Evolutionary conservation across 2,329 filamentous ascomycete species (phyloP).

Genomic region (Colletotrichum scovillei): DNA sequence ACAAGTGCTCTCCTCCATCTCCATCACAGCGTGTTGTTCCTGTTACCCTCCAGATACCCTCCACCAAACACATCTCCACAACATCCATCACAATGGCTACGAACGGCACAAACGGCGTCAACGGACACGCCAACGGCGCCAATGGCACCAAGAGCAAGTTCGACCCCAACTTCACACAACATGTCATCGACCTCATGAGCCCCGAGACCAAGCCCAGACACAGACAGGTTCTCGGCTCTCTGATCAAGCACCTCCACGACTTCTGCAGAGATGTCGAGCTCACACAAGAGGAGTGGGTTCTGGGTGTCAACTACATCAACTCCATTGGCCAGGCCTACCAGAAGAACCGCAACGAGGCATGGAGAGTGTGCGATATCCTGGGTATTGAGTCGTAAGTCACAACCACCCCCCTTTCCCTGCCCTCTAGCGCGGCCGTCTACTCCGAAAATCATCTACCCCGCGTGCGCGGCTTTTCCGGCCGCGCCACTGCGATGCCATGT

Average conservation of each 20-base stretch:
- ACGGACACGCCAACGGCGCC: slow-evolving; percentile 20
- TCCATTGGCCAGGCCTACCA: slow-evolving; percentile 36
- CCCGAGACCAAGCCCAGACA: slow-evolving; percentile 35
- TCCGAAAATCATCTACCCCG: neutral
- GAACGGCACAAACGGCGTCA: slow-evolving; percentile 27
- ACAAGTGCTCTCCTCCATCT: neutral
- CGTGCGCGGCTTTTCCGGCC: neutral
- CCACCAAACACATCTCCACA: neutral
- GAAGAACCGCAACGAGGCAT: slow-evolving; percentile 37
- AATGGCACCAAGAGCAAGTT: slow-evolving; percentile 27
- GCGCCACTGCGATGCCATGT: neutral
- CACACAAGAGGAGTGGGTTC: slow-evolving; percentile 34
- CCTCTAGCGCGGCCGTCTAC: neutral
- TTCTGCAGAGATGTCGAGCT: slow-evolving; percentile 34
- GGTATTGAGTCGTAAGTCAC: slow-evolving; percentile 33
- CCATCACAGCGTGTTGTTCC: neutral
- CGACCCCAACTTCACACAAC: slow-evolving; percentile 36
- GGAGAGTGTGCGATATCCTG: slow-evolving; percentile 35
- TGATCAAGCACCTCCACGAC: slow-evolving; percentile 34
- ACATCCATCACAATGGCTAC: slow-evolving; percentile 25
- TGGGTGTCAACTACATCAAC: slow-evolving; percentile 37
- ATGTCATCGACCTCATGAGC: slow-evolving; percentile 36
- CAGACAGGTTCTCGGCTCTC: slow-evolving; percentile 30
- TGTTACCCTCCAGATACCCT: neutral
- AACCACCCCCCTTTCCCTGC: neutral